Evolutionary conservation across 73 alveolate genomes (phyloP).

Genomic region (Breviolum minutum): DNA sequence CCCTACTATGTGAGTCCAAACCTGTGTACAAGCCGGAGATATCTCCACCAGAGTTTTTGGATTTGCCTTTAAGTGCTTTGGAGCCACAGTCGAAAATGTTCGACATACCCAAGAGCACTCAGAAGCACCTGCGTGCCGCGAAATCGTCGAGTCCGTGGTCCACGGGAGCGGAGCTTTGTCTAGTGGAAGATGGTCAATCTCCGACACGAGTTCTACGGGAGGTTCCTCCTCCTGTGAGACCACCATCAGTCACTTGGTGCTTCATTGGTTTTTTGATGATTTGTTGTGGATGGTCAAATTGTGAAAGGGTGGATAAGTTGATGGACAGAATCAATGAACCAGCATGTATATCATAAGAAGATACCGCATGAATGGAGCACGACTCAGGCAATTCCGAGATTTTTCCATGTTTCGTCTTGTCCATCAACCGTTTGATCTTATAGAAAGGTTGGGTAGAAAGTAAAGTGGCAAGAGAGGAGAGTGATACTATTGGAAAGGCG

Average conservation of each 20-base stretch:
- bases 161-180: too few relatives aligned
- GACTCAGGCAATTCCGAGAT: too few relatives aligned
- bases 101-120: constrained; percentile 10
- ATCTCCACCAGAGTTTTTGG: neutral
- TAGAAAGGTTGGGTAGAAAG: too few relatives aligned
- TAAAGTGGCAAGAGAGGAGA: too few relatives aligned
- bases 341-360: too few relatives aligned
- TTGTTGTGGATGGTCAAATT: neutral
- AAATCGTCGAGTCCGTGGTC: neutral
- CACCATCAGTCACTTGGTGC: neutral
- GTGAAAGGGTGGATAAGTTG: neutral
- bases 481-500: too few relatives aligned
- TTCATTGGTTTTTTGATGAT: too few relatives aligned
- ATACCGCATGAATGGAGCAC: too few relatives aligned
- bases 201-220: neutral
- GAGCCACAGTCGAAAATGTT: neutral
- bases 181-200: neutral
- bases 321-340: neutral
- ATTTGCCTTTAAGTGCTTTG: constrained; percentile 3
- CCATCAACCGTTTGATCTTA: too few relatives aligned
- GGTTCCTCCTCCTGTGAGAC: constrained; percentile 11
- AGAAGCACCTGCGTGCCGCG: neutral
- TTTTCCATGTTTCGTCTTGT: too few relatives aligned
- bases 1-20: too few relatives aligned
- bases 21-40: too few relatives aligned